Conservation (phyloP, 192 early-diverging fungal genomes). For the Linnemannia elongata region DNA sequence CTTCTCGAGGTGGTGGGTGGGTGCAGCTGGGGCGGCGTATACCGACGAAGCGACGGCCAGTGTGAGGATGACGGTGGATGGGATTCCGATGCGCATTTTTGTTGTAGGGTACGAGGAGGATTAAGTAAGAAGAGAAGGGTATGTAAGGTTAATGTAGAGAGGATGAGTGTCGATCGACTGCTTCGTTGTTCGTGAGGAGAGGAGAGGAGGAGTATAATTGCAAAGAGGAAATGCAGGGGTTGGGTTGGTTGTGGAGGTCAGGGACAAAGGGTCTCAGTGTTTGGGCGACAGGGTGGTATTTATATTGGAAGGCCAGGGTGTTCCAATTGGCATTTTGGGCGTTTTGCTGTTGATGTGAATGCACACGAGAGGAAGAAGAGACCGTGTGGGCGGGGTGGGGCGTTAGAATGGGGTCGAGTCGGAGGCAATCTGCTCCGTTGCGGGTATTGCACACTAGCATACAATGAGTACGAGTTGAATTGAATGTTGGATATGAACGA, state of each 20-base stretch:
- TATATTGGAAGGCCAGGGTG: slow-evolving; percentile 4
- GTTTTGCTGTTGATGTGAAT: not conserved
- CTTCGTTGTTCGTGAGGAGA: not conserved
- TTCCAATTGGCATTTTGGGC: not conserved
- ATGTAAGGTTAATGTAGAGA: not conserved
- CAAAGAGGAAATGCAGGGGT: slow-evolving; percentile 1
- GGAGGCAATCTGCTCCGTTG: not conserved
- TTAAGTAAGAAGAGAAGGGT: not conserved
- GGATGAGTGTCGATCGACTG: slow-evolving; percentile 9
- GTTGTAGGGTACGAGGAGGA: not conserved
- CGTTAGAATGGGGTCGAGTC: not conserved
- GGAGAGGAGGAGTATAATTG: not conserved
- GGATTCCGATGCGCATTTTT: slow-evolving; percentile 37
- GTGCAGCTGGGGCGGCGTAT: slow-evolving; percentile 37
- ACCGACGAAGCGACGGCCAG: slow-evolving; percentile 36
- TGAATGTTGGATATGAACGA: no score
- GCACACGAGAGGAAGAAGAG: not conserved
- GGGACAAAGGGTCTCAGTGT: slow-evolving; percentile 27
- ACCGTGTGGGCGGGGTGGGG: not conserved
- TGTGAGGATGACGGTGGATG: slow-evolving; percentile 35
- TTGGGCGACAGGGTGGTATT: not conserved
- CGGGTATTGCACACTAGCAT: not conserved
- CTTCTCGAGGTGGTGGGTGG: slow-evolving; percentile 34
- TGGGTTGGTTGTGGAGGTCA: slow-evolving; percentile 24
- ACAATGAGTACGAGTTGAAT: not conserved